Base-by-base conservation (phyloP, 2,329 filamentous ascomycete genomes). In the Simplicillium sp. region DNA sequence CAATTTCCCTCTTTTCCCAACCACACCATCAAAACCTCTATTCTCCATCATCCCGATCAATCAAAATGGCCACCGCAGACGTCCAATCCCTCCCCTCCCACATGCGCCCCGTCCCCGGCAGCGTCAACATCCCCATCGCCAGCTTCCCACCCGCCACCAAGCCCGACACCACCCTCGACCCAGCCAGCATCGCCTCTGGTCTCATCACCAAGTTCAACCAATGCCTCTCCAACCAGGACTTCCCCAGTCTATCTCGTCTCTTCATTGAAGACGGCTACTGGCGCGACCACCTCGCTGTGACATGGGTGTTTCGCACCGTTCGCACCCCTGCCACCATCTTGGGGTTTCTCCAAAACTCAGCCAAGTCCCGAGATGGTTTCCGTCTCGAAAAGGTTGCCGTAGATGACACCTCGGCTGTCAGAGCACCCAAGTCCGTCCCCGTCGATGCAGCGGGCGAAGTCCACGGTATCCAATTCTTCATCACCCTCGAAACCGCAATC, bases 231-330 rank as follows among this genome's bases (percentile, higher is more conserved):
- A 29, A 29, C n/a, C 28, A 16, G 34, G 49, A 50, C 34, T 47
- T 45, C 17, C 46, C 33, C 9, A 44, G 42, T 14, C 46, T 47
- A 31, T 48, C 49, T n/a, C 29, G 25, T 8, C 38, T 36, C 12
- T 66, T 75, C 38, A 49, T 51, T 20, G 42, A 47, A 3, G 57
- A 68, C 31, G 65, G 67, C 41, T 73, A 66, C 57, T 76, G 72
- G 71, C 66, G 73, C n/a, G 73, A 77, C 50, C 68, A 73, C 38
- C 59, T 77, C 2, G 65, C 65, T 14, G 53, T 76, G 3, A 64
- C 68, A 2, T 77, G 71, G 71, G 66, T 70, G 39, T 64, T 71
- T 32, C 69, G 62, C 42, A 71, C 67, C 7, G 47, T 71, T 3
- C 60, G 67, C 31, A 38, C 38, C n/a, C 36, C 39, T 1, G 29